These are phyloP conservation scores for Populus simonii DNA, from an alignment of 345 rosid species.

Conservation along the genomic window DNA sequence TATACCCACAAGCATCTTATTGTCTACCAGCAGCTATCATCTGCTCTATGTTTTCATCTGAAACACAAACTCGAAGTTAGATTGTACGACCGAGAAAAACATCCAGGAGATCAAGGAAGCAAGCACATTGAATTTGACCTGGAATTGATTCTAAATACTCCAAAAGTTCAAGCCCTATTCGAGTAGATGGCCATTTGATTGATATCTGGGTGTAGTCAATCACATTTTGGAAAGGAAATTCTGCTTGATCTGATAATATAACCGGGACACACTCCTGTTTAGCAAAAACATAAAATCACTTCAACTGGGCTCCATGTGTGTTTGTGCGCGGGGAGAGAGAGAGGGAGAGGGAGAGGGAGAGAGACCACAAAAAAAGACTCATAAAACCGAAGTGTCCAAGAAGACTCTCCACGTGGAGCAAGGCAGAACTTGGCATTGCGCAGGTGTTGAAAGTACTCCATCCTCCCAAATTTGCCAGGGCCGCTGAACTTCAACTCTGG, in stretches of 20 bases:
- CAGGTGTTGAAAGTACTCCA: constrained; percentile 85
- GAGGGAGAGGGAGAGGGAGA: constrained; percentile 30
- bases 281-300: constrained; percentile 10
- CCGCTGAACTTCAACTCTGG: constrained; percentile 94
- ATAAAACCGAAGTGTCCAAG: constrained; percentile 96
- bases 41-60: constrained; percentile 60
- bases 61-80: background rate
- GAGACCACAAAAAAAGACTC: constrained; percentile 92
- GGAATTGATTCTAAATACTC: constrained; percentile 78
- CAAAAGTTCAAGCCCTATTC: constrained; percentile 69
- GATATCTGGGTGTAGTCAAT: constrained; percentile 73
- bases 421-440: constrained; percentile 92
- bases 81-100: background rate
- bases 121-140: constrained; percentile 9
- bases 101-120: background rate
- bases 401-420: constrained; percentile 96
- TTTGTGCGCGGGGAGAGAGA: background rate
- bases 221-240: constrained; percentile 90
- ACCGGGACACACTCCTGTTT: constrained; percentile 94
- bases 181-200: constrained; percentile 92
- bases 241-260: constrained; percentile 81
- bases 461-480: constrained; percentile 68
- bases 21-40: constrained; percentile 71
- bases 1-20: constrained; percentile 82
- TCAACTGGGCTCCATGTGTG: background rate